Evolutionary conservation across 495 filamentous ascomycete genomes (phyloP), one percentile per base, ranked within the genome.

Genomic region (Penicillium bovifimosum): DNA sequence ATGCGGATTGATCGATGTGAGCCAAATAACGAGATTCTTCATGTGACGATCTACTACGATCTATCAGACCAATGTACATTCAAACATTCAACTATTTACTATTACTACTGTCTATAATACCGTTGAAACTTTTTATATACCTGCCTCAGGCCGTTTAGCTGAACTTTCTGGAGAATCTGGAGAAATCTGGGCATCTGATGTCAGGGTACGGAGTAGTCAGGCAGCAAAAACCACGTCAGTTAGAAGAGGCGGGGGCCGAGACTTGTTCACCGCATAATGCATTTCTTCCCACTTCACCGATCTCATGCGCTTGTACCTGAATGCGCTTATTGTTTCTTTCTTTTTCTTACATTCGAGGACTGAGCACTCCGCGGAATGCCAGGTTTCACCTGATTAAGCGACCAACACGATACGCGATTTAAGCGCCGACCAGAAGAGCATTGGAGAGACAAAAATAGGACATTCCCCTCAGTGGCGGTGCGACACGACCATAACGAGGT

Each of bases 391-490:
- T 56, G 55, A 50, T 38, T 53, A 41, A 38, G 42, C 53, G 40
- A 54, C 56, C 54, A 51, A 48, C 42, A 58, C 5, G 48, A 56
- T 33, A 53, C 54, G 34, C 58, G 55, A 52, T 49, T 47, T 70
- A 74, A 70, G 69, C 71, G 71, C 69, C 65, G 65, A 64, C 6
- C n/a, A 36, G 34, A 24, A 24, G 66, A 53, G 39, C n/a, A 52
- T 57, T 56, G 51, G 51, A 39, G 49, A 59, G 49, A 59, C 49
- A 28, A 54, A 59, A 64, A 61, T 61, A 64, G 50, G 42, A 56
- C 31, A 28, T 9, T 56, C 38, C 54, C 53, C 59, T 54, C 55
- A 40, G 47, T 50, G 52, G 54, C 50, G 48, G 47, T 50, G 39
- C 48, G 50, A 34, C 32, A 31, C 36, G 32, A 34, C 32, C 20